phyloP scores from a whole-genome alignment of 176 grass and related monocot species.

The Alopecurus myosuroides region DNA sequence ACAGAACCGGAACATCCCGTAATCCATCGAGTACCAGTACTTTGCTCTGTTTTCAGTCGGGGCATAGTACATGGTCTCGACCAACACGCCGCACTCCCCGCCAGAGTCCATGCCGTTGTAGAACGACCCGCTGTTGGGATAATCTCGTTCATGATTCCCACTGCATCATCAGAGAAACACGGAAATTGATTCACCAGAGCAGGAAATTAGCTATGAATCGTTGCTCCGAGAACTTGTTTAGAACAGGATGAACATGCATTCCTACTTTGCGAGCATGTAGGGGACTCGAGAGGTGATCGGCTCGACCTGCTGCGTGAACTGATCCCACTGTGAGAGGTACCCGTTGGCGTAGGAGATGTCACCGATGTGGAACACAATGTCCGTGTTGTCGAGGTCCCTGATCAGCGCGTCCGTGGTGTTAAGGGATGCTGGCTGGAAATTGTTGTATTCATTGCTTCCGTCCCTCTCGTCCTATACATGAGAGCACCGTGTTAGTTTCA shows the following conservation, averaged over 20 bases:
- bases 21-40: constrained; percentile 73
- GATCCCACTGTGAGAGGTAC: constrained; percentile 95
- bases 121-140: constrained; percentile 68
- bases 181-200: neutral
- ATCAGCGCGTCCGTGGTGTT: constrained; percentile 75
- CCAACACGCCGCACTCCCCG: constrained; percentile 76
- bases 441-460: constrained; percentile 75
- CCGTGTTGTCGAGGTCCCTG: constrained; percentile 83
- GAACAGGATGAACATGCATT: neutral
- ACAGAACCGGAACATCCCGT: constrained; percentile 91
- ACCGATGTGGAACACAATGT: constrained; percentile 81
- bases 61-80: constrained; percentile 79
- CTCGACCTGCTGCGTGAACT: constrained; percentile 88
- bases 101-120: constrained; percentile 68
- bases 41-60: constrained; percentile 80
- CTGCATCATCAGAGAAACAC: constrained; percentile 16
- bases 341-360: constrained; percentile 89
- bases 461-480: constrained; percentile 70
- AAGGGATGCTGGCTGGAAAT: constrained; percentile 79
- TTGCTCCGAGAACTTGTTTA: neutral
- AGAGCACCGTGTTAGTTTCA: neutral
- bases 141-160: constrained; percentile 92
- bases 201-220: neutral
- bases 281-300: constrained; percentile 77
- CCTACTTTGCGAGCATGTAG: constrained; percentile 85